phyloP scores from a whole-genome alignment of 306 rosid genomes.

The Neltuma alba region DNA sequence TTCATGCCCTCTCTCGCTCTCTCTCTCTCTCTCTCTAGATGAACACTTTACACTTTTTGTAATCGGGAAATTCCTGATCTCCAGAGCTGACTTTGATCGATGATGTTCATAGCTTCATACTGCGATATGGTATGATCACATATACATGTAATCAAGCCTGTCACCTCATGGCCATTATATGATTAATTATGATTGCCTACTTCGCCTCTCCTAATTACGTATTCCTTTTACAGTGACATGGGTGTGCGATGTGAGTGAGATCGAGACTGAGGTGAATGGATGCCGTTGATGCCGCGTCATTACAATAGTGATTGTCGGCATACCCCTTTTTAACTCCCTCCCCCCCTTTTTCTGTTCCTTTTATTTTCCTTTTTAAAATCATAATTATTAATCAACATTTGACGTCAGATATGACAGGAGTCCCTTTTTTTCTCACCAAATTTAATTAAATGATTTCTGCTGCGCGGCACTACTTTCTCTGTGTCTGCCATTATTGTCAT shows the following conservation, averaged over 20 bases:
- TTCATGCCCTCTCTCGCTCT: conserved; percentile 1
- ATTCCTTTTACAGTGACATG: not conserved
- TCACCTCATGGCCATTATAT: not conserved
- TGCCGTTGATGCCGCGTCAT: conserved; percentile 28
- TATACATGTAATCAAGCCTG: not conserved
- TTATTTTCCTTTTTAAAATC: too few relatives aligned
- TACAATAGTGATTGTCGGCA: conserved; percentile 47
- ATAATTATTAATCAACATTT: conserved; percentile 20
- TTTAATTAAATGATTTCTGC: not conserved
- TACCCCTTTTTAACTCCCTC: conserved; percentile 41
- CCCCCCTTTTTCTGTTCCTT: not conserved
- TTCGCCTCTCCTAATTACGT: not conserved
- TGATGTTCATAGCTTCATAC: too few relatives aligned
- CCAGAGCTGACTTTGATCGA: not conserved
- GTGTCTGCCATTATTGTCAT: conserved; percentile 36
- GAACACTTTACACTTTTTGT: not conserved
- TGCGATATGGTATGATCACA: not conserved
- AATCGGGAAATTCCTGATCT: too few relatives aligned
- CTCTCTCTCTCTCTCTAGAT: not conserved
- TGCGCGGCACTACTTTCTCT: not conserved
- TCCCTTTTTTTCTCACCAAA: not conserved
- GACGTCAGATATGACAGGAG: not conserved
- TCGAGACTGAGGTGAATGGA: too few relatives aligned
- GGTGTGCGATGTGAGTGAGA: not conserved
- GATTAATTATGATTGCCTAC: not conserved